These are phyloP conservation scores for Blepharisma stoltei DNA, from an alignment of 73 alveolate species.

Conservation along the genomic window DNA sequence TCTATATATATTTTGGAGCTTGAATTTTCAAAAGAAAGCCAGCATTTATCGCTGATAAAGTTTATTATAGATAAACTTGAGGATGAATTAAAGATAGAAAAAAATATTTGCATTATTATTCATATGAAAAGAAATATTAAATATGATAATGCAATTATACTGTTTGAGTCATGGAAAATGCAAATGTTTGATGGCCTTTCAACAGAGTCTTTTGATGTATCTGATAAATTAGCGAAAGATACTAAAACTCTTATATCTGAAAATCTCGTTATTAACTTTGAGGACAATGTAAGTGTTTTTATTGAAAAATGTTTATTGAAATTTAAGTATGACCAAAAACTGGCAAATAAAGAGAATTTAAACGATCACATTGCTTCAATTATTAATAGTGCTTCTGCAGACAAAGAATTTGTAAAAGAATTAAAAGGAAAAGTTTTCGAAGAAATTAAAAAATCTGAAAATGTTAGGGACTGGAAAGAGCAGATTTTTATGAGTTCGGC, in stretches of 20 bases:
- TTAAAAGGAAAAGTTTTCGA: not conserved
- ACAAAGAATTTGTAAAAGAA: not conserved
- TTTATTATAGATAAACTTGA: not conserved
- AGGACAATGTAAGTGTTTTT: not conserved
- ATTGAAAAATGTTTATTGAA: not conserved
- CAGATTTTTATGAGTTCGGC: no score
- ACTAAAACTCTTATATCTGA: not conserved
- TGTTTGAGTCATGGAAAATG: not conserved
- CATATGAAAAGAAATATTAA: not conserved
- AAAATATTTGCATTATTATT: not conserved
- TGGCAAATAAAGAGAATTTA: not conserved
- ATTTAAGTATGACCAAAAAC: not conserved
- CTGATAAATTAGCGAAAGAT: not conserved
- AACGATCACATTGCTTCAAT: not conserved
- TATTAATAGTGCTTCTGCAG: not conserved
- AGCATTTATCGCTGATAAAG: not conserved
- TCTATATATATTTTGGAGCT: constrained; percentile 25
- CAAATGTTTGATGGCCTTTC: not conserved
- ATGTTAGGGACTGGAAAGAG: no score
- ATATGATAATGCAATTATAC: not conserved
- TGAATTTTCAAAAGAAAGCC: not conserved
- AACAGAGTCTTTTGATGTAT: not conserved
- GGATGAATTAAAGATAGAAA: not conserved
- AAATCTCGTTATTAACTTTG: not conserved
- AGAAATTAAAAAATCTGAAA: not conserved